A percentile compares a stretch with the other conserved stretches of the same genome.
These are phyloP conservation scores for Fusarium torulosum DNA, from an alignment of 2,329 filamentous ascomycete genomes.

Conservation along the genomic window DNA sequence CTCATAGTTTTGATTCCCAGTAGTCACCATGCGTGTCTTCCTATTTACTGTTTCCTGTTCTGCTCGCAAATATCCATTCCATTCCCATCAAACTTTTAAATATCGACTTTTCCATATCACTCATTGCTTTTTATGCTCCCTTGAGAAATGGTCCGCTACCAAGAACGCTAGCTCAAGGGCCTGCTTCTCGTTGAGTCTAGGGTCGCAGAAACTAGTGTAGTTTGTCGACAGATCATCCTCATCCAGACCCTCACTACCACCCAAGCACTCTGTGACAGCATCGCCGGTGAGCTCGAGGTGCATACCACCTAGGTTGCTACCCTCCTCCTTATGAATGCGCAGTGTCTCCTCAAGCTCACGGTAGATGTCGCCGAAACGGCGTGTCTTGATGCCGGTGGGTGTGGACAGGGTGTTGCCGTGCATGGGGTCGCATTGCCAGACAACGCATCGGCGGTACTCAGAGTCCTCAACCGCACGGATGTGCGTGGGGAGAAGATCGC, in stretches of 20 bases:
- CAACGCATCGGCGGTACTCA: constrained; percentile 74
- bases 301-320: constrained; percentile 90
- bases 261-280: constrained; percentile 94
- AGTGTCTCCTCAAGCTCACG: constrained; percentile 87
- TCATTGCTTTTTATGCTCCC: constrained; percentile 45
- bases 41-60: not conserved
- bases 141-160: constrained; percentile 82
- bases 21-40: not conserved
- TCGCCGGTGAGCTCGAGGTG: constrained; percentile 97
- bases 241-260: constrained; percentile 86
- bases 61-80: constrained; percentile 5
- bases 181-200: constrained; percentile 96
- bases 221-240: constrained; percentile 91
- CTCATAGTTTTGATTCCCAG: not conserved
- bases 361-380: constrained; percentile 91
- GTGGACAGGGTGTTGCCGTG: constrained; percentile 84
- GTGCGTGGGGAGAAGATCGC: constrained; percentile 80
- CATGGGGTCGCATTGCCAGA: constrained; percentile 99
- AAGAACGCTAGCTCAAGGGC: constrained; percentile 94
- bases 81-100: not conserved
- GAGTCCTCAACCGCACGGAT: constrained; percentile 89
- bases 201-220: constrained; percentile 97
- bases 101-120: not conserved
- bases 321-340: constrained; percentile 83
- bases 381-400: constrained; percentile 86